Evolutionary conservation across 2,329 filamentous ascomycete species (phyloP).

Genomic region (Orbilia brochopaga): DNA sequence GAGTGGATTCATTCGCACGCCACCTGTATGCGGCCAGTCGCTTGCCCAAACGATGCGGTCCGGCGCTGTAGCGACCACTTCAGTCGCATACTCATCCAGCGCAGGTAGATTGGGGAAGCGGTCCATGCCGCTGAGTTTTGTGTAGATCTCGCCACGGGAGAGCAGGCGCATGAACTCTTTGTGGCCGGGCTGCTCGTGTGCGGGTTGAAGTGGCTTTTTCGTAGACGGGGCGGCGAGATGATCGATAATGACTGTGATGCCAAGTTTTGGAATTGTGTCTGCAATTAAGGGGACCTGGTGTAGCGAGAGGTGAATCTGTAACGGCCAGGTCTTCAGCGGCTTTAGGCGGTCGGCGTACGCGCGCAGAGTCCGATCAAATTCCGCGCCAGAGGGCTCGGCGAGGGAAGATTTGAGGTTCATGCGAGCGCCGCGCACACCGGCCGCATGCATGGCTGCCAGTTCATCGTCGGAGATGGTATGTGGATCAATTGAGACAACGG

Average conservation of each 20-base stretch:
- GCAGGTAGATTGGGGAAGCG: slow-evolving; percentile 52
- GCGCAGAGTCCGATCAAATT: slow-evolving; percentile 52
- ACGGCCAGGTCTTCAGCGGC: slow-evolving; percentile 54
- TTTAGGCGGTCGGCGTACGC: slow-evolving; percentile 54
- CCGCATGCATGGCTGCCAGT: slow-evolving; percentile 54
- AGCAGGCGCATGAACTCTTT: slow-evolving; percentile 52
- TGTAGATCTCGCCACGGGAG: slow-evolving; percentile 50
- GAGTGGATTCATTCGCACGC: slow-evolving; percentile 52
- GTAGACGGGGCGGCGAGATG: slow-evolving; percentile 54
- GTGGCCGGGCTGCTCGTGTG: slow-evolving; percentile 49
- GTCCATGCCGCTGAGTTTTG: slow-evolving; percentile 55
- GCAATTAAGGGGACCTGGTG: slow-evolving; percentile 53
- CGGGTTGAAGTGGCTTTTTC: slow-evolving; percentile 24
- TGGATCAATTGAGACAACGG: slow-evolving; percentile 56
- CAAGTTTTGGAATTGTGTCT: slow-evolving; percentile 53
- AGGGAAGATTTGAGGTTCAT: slow-evolving; percentile 56
- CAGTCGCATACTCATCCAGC: slow-evolving; percentile 52
- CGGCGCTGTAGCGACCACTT: slow-evolving; percentile 52
- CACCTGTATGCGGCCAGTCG: slow-evolving; percentile 54
- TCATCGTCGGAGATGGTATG: slow-evolving; percentile 52
- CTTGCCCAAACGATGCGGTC: slow-evolving; percentile 53
- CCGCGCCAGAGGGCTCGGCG: slow-evolving; percentile 49
- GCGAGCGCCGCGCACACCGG: slow-evolving; percentile 56
- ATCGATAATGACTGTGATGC: slow-evolving; percentile 55
- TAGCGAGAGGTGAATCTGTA: slow-evolving; percentile 56